Conservation (phyloP, 345 rosid species). For the Xanthoceras sorbifolium region DNA sequence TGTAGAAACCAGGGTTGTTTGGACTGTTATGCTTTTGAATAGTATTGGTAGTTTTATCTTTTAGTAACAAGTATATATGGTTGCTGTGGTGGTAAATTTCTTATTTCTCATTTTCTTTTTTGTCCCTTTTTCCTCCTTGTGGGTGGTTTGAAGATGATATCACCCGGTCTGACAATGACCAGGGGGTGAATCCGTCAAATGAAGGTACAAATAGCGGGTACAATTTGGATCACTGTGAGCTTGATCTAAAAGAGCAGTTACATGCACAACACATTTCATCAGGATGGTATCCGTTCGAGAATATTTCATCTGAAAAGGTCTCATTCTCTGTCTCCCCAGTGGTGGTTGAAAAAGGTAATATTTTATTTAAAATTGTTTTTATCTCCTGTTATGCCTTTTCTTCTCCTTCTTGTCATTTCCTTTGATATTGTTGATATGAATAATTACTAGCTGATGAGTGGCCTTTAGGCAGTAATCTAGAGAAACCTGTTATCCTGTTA, state of each 20-base stretch:
- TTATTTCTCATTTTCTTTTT: background rate
- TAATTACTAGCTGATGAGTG: constrained; percentile 1
- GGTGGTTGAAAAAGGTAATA: constrained; percentile 37
- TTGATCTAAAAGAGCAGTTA: constrained; percentile 31
- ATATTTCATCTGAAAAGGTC: constrained; percentile 18
- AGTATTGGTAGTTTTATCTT: background rate
- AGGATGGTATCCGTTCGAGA: constrained; percentile 18
- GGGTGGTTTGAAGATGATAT: constrained; percentile 63
- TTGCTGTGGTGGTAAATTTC: background rate
- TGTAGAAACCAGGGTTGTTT: background rate
- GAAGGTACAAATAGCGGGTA: constrained; percentile 25
- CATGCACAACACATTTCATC: constrained; percentile 17
- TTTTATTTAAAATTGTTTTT: background rate
- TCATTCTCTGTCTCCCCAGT: constrained; percentile 13
- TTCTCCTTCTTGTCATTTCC: background rate
- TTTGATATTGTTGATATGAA: background rate
- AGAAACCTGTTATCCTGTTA: constrained; percentile 15
- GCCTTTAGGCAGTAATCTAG: constrained; percentile 15
- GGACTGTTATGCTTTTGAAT: background rate
- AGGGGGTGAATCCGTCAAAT: constrained; percentile 25
- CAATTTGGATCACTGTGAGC: constrained; percentile 22
- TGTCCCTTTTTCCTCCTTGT: constrained; percentile 9
- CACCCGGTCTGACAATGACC: constrained; percentile 50
- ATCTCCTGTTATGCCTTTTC: constrained; percentile 7
- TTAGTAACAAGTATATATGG: background rate